These are phyloP conservation scores for Colletotrichum sojae DNA, from an alignment of 2,329 filamentous ascomycete genomes.

Conservation along the genomic window DNA sequence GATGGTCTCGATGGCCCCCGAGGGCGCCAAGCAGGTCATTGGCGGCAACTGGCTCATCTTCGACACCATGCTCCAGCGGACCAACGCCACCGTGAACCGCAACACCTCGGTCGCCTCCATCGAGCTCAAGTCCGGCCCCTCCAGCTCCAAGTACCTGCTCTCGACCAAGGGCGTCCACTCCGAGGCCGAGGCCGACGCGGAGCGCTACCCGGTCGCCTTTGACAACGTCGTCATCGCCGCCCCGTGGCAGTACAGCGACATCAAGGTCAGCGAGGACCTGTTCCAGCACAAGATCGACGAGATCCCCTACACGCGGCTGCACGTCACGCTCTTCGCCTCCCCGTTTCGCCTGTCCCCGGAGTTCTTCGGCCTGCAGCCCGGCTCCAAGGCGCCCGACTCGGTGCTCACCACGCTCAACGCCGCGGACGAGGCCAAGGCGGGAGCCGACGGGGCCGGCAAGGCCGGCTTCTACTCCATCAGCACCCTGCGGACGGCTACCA, in stretches of 20 bases:
- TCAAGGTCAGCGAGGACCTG: constrained; percentile 74
- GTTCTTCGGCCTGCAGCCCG: constrained; percentile 78
- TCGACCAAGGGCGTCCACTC: constrained; percentile 50
- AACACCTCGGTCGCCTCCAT: constrained; percentile 79
- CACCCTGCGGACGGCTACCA: constrained; percentile 74
- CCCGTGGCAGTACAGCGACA: constrained; percentile 85
- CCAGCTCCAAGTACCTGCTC: constrained; percentile 62
- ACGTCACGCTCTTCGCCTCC: constrained; percentile 91
- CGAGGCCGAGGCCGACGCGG: constrained; percentile 43
- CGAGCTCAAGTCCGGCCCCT: constrained; percentile 57
- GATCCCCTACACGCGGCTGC: constrained; percentile 88
- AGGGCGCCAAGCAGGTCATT: constrained; percentile 82
- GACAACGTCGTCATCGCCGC: constrained; percentile 88
- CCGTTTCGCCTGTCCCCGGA: constrained; percentile 77
- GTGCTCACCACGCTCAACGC: constrained; percentile 86
- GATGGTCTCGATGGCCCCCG: constrained; percentile 91
- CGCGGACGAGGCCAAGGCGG: constrained; percentile 65
- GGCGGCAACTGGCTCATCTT: constrained; percentile 98
- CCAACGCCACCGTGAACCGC: constrained; percentile 72
- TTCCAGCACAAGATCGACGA: constrained; percentile 79
- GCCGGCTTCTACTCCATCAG: constrained; percentile 90
- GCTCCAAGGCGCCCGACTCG: constrained; percentile 75
- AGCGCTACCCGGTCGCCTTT: constrained; percentile 69
- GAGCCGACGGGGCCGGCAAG: constrained; percentile 74
- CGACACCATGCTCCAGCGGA: constrained; percentile 79